A percentile compares a stretch with the other conserved stretches of the same genome.
Conservation (phyloP, 768 basidiomycete genomes). For the Boletellus ananiceps region DNA sequence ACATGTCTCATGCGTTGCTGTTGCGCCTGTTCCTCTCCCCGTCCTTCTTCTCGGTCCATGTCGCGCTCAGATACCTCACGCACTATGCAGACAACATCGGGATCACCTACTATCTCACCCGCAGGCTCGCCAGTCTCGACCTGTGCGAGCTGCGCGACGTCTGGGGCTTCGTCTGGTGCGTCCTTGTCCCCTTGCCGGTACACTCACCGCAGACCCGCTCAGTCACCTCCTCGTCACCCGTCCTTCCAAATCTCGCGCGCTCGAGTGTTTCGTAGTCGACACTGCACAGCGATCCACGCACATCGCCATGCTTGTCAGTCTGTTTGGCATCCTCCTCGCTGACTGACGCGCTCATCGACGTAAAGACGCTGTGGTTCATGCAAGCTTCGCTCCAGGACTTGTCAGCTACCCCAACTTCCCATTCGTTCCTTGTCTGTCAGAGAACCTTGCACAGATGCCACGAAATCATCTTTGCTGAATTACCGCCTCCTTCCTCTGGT, state of each 20-base stretch:
- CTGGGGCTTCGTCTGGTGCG: slow-evolving; percentile 87
- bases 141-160: slow-evolving; percentile 73
- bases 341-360: slow-evolving; percentile 7
- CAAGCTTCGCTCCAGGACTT: slow-evolving; percentile 91
- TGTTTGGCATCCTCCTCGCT: slow-evolving; percentile 15
- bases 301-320: slow-evolving; percentile 88
- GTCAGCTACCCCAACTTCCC: slow-evolving; percentile 46
- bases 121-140: slow-evolving; percentile 64
- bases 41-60: slow-evolving; percentile 89
- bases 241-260: slow-evolving; percentile 84
- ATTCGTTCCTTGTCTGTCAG: slow-evolving; percentile 87
- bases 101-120: slow-evolving; percentile 85
- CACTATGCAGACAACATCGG: slow-evolving; percentile 84
- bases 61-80: slow-evolving; percentile 84
- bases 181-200: slow-evolving; percentile 1
- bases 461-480: slow-evolving; percentile 92
- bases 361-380: slow-evolving; percentile 96
- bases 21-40: slow-evolving; percentile 90
- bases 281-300: slow-evolving; percentile 88
- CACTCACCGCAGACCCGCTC: slow-evolving; percentile 12
- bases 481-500: slow-evolving; percentile 57
- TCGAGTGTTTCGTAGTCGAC: slow-evolving; percentile 92
- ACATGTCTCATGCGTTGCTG: slow-evolving; percentile 76
- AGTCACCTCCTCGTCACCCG: slow-evolving; percentile 94
- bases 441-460: slow-evolving; percentile 88